Percentiles rank a stretch among this genome's conserved stretches.
Conservation (phyloP, 2,329 filamentous ascomycete genomes). For the Ophiostoma sp. region DNA sequence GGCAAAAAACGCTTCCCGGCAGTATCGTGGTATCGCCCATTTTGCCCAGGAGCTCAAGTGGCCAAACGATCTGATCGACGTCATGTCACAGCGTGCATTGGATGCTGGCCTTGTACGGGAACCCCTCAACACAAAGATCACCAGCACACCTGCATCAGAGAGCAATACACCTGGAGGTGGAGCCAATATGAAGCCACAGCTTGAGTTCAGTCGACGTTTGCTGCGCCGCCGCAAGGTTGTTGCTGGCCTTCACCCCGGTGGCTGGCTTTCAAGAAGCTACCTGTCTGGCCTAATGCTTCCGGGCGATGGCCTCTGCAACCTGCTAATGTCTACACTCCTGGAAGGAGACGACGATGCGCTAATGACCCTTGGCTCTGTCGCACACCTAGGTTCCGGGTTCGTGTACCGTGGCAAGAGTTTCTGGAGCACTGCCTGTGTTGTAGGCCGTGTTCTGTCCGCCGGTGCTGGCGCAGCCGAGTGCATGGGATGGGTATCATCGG, state of each 20-base stretch:
- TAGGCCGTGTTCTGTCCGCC: slow-evolving; percentile 59
- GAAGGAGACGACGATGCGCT: slow-evolving; percentile 60
- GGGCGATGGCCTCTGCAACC: slow-evolving; percentile 56
- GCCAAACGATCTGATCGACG: slow-evolving; percentile 43
- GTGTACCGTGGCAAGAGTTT: slow-evolving; percentile 60
- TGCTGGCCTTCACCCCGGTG: slow-evolving; percentile 52
- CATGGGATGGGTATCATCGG: slow-evolving; percentile 63
- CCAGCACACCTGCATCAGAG: slow-evolving; percentile 29
- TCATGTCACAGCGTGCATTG: slow-evolving; percentile 8
- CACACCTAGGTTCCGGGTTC: slow-evolving; percentile 60
- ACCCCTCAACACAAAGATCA: slow-evolving; percentile 39
- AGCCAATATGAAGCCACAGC: slow-evolving; percentile 24
- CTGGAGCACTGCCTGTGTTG: slow-evolving; percentile 62
- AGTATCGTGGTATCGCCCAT: slow-evolving; percentile 56
- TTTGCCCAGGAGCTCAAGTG: slow-evolving; percentile 59
- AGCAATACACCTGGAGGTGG: slow-evolving; percentile 1
- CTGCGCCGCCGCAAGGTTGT: slow-evolving; percentile 50
- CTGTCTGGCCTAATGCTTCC: slow-evolving; percentile 60
- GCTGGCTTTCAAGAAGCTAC: slow-evolving; percentile 64
- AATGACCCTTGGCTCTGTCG: slow-evolving; percentile 52
- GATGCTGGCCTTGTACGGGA: slow-evolving; percentile 10
- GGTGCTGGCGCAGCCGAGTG: slow-evolving; percentile 57
- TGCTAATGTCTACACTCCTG: slow-evolving; percentile 60
- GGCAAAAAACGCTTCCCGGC: slow-evolving; percentile 52
- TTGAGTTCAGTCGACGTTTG: slow-evolving; percentile 31